Percentiles rank a stretch among this genome's conserved stretches.
These are phyloP conservation scores for Suillus subalutaceus DNA, from an alignment of 768 basidiomycete species.

Conservation along the genomic window DNA sequence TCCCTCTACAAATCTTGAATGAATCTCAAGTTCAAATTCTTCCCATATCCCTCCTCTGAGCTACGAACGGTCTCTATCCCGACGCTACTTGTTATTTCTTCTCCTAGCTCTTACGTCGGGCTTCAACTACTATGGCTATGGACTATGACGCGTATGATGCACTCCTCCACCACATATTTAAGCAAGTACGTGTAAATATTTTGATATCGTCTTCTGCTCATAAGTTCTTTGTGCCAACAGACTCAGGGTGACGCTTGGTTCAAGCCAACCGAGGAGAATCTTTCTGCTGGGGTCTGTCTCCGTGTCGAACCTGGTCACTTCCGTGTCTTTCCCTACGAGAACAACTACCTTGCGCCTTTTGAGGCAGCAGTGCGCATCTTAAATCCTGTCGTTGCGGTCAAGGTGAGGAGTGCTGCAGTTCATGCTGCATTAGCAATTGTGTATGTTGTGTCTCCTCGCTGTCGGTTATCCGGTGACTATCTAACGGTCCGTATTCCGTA, in stretches of 20 bases:
- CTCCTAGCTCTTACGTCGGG: not conserved
- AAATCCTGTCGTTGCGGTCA: constrained; percentile 86
- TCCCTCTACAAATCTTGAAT: constrained; percentile 4
- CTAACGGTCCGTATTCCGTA: constrained; percentile 11
- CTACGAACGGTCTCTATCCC: not conserved
- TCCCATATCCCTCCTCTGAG: constrained; percentile 9
- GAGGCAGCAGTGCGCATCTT: constrained; percentile 75
- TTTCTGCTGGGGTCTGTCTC: constrained; percentile 78
- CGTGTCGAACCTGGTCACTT: constrained; percentile 69
- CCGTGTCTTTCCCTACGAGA: constrained; percentile 86
- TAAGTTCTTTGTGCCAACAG: constrained; percentile 38
- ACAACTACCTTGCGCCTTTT: constrained; percentile 77
- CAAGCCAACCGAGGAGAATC: constrained; percentile 81
- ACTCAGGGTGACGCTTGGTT: constrained; percentile 87
- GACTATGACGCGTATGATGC: constrained; percentile 82
- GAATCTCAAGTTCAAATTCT: not conserved
- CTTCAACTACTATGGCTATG: constrained; percentile 31
- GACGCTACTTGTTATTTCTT: constrained; percentile 3
- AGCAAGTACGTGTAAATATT: constrained; percentile 48
- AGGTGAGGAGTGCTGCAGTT: constrained; percentile 76
- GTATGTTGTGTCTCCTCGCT: constrained; percentile 43
- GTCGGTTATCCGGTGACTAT: not conserved
- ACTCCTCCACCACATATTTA: constrained; percentile 78
- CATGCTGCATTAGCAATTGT: constrained; percentile 75
- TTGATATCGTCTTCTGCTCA: constrained; percentile 3